Base-by-base conservation (phyloP, 257 asterid species). In the Primulina eburnea region DNA sequence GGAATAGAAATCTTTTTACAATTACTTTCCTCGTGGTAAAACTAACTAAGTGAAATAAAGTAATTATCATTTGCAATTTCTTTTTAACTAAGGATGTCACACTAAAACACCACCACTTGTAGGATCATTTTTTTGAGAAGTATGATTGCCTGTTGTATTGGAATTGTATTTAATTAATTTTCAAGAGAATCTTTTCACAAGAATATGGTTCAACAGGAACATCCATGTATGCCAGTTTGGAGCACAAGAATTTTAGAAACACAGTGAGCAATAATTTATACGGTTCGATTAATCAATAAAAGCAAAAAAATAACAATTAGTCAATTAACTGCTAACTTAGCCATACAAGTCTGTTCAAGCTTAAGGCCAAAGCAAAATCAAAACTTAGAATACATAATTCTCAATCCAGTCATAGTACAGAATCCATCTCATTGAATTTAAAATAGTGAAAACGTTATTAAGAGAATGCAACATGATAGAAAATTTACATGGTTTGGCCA, bases 361-460 rank as follows among this genome's bases (percentile, higher is more conserved):
- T 37, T 24, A 62, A 62, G 63, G 75, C 30, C 24, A 71, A 20
- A 52, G 57, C 64, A 33, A 71, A 72, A 50, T 18, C 35, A 56
- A 18, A 69, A 37, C 26, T 20, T 33, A 20, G 37, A 63, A 72
- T 64, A 55, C 65, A 35, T 17, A 5, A 7, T 55, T 34, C 56
- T 20, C 21, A 7, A 55, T 35, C 43, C 38, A 72, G 6, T 2
- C 34, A 32, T 32, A 64, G 26, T 30, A 56, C 66, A 38, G 8
- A 64, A 70, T 30, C 33, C 50, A 43, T 70, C 64, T 35, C 6
- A 28, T 53, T 40, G 52, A 40, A 40, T 40, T 40, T 40, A 40
- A 40, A 40, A 17, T 0, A 40, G 17, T 40, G 16, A 40, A 34
- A 34, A 34, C 8, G 38, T 34, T 40, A 9, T 11, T 10, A 40